These are phyloP conservation scores for Magnaporthiopsis poae DNA, from an alignment of 2,329 filamentous ascomycete species.

Conservation along the genomic window DNA sequence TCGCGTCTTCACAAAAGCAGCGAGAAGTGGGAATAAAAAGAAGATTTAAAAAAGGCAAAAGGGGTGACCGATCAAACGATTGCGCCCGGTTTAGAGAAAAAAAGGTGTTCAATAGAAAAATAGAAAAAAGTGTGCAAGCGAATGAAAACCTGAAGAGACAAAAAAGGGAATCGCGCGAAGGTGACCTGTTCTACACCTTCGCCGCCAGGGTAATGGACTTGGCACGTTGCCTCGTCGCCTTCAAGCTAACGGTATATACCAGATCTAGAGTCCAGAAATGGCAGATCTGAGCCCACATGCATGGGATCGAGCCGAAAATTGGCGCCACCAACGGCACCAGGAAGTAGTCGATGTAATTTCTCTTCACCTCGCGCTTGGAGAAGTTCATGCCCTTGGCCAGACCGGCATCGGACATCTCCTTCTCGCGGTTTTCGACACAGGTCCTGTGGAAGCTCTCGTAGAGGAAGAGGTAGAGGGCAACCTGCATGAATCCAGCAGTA, in stretches of 20 bases:
- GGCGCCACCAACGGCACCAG: constrained; percentile 59
- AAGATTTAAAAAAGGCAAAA: constrained; percentile 14
- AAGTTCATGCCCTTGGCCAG: constrained; percentile 57
- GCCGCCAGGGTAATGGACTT: constrained; percentile 33
- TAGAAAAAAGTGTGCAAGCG: constrained; percentile 4
- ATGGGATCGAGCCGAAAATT: constrained; percentile 57
- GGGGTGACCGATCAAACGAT: constrained; percentile 5
- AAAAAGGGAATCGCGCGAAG: constrained; percentile 12
- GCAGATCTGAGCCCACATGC: constrained; percentile 55
- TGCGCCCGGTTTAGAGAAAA: neutral
- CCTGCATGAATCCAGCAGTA: constrained; percentile 50
- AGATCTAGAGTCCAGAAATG: constrained; percentile 62
- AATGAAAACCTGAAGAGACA: constrained; percentile 12
- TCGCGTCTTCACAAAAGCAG: constrained; percentile 9
- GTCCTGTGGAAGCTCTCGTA: constrained; percentile 60
- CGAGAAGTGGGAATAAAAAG: constrained; percentile 15
- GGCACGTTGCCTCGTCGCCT: constrained; percentile 45
- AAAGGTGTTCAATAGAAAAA: constrained; percentile 6
- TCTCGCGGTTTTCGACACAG: constrained; percentile 49
- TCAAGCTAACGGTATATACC: constrained; percentile 64
- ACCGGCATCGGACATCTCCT: constrained; percentile 57
- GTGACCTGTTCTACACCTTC: constrained; percentile 29
- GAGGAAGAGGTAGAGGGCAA: constrained; percentile 53
- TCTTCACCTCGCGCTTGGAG: constrained; percentile 44
- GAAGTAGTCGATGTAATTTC: constrained; percentile 52